Conservation (phyloP, 148 eudicot species). For the Chenopodium suecicum region DNA sequence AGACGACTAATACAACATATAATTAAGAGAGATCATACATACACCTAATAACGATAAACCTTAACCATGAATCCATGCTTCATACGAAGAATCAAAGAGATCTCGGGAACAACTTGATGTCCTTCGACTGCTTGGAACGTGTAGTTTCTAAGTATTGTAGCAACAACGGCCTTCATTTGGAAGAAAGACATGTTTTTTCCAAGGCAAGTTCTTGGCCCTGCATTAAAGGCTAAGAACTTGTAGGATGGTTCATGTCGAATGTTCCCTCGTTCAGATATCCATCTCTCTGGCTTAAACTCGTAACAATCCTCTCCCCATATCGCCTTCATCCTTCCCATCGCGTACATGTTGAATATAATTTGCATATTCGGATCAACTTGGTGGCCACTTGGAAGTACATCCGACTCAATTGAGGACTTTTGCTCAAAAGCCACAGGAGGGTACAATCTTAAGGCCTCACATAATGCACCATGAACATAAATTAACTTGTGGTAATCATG, state of each 20-base stretch:
- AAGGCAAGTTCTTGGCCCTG: constrained; percentile 43
- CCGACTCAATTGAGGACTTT: constrained; percentile 29
- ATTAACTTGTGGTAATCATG: constrained; percentile 25
- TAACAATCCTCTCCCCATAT: constrained; percentile 43
- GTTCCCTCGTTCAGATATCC: constrained; percentile 33
- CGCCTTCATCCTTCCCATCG: constrained; percentile 43
- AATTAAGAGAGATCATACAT: no score
- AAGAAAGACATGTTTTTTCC: constrained; percentile 40
- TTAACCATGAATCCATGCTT: constrained; percentile 23
- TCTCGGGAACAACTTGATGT: constrained; percentile 1
- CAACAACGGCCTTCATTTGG: constrained; percentile 22
- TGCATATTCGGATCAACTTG: constrained; percentile 36
- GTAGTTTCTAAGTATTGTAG: constrained; percentile 6
- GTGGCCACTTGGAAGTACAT: constrained; percentile 44
- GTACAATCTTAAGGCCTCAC: constrained; percentile 41
- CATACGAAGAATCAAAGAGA: constrained; percentile 18
- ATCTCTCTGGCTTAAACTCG: constrained; percentile 42
- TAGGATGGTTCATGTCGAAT: constrained; percentile 41
- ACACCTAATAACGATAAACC: neutral
- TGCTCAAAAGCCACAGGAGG: constrained; percentile 44
- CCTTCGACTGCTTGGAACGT: constrained; percentile 10
- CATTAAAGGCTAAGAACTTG: constrained; percentile 42
- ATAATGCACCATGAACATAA: constrained; percentile 39
- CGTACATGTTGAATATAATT: constrained; percentile 25
- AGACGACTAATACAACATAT: no score